These are phyloP conservation scores for Russula emetica DNA, from an alignment of 768 basidiomycete species.

Conservation along the genomic window DNA sequence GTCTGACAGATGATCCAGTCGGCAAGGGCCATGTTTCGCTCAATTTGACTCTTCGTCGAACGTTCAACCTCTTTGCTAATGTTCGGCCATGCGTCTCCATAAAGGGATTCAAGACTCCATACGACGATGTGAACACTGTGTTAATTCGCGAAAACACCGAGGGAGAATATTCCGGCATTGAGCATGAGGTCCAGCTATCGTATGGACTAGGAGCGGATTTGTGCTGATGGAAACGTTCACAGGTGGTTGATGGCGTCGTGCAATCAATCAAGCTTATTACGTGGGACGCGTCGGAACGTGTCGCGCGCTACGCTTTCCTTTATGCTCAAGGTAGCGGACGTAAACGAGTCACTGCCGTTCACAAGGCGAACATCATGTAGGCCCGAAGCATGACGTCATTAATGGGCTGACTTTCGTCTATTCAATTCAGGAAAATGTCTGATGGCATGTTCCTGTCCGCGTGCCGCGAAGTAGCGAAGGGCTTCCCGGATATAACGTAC, in stretches of 20 bases:
- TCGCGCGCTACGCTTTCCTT: constrained; percentile 97
- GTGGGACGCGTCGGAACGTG: constrained; percentile 97
- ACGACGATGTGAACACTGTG: constrained; percentile 97
- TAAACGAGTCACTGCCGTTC: constrained; percentile 93
- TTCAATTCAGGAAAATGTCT: constrained; percentile 90
- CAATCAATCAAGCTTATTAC: constrained; percentile 99
- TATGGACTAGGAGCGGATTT: constrained; percentile 9
- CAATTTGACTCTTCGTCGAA: constrained; percentile 93
- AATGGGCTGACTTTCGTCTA: background rate
- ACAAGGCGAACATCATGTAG: constrained; percentile 99
- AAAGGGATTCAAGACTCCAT: constrained; percentile 95
- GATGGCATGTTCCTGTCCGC: constrained; percentile 99
- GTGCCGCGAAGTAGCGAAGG: constrained; percentile 92
- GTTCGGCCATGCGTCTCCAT: constrained; percentile 96
- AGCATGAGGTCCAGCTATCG: constrained; percentile 74
- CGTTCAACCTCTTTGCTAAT: constrained; percentile 98
- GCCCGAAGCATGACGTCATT: constrained; percentile 26
- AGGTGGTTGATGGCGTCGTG: constrained; percentile 96
- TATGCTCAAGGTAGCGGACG: constrained; percentile 88
- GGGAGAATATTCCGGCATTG: constrained; percentile 99
- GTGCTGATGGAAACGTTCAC: constrained; percentile 20
- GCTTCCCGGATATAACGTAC: constrained; percentile 88
- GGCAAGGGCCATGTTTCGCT: constrained; percentile 99
- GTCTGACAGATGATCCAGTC: constrained; percentile 46
- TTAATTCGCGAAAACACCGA: constrained; percentile 99